A percentile compares a stretch with the other conserved stretches of the same genome.
Evolutionary conservation across 2,329 filamentous ascomycete genomes (phyloP).

Genomic region (Penicillium sp.): DNA sequence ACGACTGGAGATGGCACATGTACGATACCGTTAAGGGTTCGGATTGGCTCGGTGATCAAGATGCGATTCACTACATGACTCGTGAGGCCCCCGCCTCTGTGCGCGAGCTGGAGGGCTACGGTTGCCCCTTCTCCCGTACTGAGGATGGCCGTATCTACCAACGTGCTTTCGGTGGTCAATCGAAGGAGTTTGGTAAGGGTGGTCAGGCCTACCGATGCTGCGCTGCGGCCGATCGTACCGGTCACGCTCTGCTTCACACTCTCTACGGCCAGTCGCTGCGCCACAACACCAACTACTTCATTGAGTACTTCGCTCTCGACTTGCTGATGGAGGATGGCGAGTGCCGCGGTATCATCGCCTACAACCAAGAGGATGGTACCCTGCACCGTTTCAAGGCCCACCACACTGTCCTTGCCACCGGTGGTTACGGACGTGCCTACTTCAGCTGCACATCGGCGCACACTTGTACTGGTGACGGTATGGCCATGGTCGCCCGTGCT

Average conservation of each 20-base stretch:
- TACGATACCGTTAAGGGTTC: constrained; percentile 98
- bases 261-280: constrained; percentile 94
- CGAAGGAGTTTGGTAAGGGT: constrained; percentile 89
- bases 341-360: constrained; percentile 92
- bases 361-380: constrained; percentile 98
- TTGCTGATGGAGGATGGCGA: constrained; percentile 96
- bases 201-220: constrained; percentile 97
- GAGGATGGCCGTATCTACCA: constrained; percentile 98
- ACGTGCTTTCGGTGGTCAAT: constrained; percentile 96
- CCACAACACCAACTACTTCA: constrained; percentile 99
- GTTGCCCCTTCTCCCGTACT: constrained; percentile 86
- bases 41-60: constrained; percentile 95
- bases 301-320: constrained; percentile 96
- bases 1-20: constrained; percentile 99
- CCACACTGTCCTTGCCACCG: constrained; percentile 94
- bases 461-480: constrained; percentile 97
- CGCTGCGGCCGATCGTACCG: constrained; percentile 91
- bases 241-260: constrained; percentile 95
- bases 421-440: constrained; percentile 96
- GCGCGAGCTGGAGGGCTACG: constrained; percentile 94
- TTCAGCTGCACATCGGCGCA: constrained; percentile 98
- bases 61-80: constrained; percentile 98
- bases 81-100: constrained; percentile 86
- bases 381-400: constrained; percentile 94
- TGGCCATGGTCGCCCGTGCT: constrained; percentile 98